Evolutionary conservation across 1,284 basidiomycete genomes (phyloP), one percentile per base, ranked within the genome.

Genomic region (Ustilago trichophora): DNA sequence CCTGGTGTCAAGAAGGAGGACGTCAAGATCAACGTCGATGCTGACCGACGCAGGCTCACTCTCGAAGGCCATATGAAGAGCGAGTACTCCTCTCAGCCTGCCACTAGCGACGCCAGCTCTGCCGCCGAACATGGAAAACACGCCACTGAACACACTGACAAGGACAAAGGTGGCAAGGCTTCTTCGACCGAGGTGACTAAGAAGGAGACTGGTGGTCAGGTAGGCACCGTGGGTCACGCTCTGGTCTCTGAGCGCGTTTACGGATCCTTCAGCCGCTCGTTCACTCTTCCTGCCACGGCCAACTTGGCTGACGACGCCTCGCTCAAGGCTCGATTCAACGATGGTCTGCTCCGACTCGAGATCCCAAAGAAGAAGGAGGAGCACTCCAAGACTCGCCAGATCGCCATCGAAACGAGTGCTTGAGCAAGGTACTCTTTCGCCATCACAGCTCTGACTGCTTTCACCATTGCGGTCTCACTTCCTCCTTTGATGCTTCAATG

Each of bases 1-100:
- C 57, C 73, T 11, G 73, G 73, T 21, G 62, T 66, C 31, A 66
- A 67, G 51, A 70, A 67, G 52, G 70, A 75, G 40, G 66, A 75
- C 27, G 36, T 75, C 65, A 64, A 70, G 46, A 58, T 75, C 49
- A 53, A 56, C 4, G 51, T 70, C 5, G 73, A 72, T 26, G 62
- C 60, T 13, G 52, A 67, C 37, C 56, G 59, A 19, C 70, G 71
- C 34, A 51, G 70, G 21, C 44, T 75, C 25, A 70, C 70, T 9
- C 56, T 75, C 18, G 52, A 65, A n/a, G 73, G 73, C 13, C 58
- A 63, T 19, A 53, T 65, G 52, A 62, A 48, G 51, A 57, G 50
- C 52, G 69, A 72, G 44, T 67, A 72, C 55, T 27, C 40, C 15
- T 55, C 50, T 7, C 38, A 59, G 42, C 49, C 54, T 29, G 13